These are phyloP conservation scores for Exobasidium cylindrosporum DNA, from an alignment of 1,284 basidiomycete genomes.

Conservation along the genomic window DNA sequence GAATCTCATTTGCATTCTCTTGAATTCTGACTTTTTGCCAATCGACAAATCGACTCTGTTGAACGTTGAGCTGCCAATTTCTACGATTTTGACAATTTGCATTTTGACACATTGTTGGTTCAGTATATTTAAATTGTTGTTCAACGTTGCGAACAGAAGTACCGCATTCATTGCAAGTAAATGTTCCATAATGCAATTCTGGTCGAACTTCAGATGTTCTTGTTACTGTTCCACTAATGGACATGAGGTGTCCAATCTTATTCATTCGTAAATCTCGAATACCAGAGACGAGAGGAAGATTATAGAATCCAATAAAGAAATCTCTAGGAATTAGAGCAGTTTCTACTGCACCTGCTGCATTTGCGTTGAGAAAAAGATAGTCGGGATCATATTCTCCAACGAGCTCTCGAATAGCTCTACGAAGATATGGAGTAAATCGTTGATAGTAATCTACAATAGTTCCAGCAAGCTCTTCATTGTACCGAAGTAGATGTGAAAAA, in stretches of 20 bases:
- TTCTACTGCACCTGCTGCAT: constrained; percentile 60
- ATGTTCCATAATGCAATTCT: constrained; percentile 88
- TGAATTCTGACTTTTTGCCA: constrained; percentile 99
- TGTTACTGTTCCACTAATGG: constrained; percentile 65
- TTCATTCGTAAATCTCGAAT: constrained; percentile 76
- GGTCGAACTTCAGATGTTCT: constrained; percentile 95
- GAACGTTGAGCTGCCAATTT: constrained; percentile 91
- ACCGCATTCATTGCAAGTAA: constrained; percentile 84
- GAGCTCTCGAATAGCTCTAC: constrained; percentile 82
- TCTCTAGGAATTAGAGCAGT: constrained; percentile 86
- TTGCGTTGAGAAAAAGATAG: constrained; percentile 82
- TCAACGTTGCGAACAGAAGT: constrained; percentile 90
- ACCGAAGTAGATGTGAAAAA: constrained; percentile 81
- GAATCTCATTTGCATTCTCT: constrained; percentile 97
- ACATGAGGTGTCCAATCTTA: constrained; percentile 46
- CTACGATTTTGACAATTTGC: constrained; percentile 84
- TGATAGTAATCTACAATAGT: constrained; percentile 95
- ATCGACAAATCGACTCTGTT: constrained; percentile 93
- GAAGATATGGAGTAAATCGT: constrained; percentile 85
- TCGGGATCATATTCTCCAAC: constrained; percentile 83
- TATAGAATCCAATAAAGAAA: constrained; percentile 93
- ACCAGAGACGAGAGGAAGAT: constrained; percentile 86
- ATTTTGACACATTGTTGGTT: constrained; percentile 93
- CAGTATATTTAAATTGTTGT: constrained; percentile 99
- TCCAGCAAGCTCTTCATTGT: constrained; percentile 84